These are phyloP conservation scores for Aspergillus proliferans DNA, from an alignment of 2,329 filamentous ascomycete species.

Conservation along the genomic window DNA sequence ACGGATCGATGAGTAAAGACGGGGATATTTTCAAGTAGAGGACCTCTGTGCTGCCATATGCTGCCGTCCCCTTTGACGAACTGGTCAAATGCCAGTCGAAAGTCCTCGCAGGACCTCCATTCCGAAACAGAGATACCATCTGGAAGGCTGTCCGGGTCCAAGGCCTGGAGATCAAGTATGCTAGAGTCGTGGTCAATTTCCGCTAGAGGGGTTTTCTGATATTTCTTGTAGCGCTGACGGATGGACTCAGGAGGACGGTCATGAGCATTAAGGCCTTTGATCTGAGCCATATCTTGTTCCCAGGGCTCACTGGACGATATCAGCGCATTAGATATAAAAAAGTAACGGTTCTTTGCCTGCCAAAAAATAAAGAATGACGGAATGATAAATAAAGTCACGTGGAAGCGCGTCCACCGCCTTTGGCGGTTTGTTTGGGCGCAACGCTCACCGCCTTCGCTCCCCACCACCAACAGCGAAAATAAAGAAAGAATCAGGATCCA, in stretches of 20 bases:
- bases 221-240: slow-evolving; percentile 67
- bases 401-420: slow-evolving; percentile 26
- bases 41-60: slow-evolving; percentile 8
- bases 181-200: slow-evolving; percentile 49
- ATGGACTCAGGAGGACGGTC: slow-evolving; percentile 68
- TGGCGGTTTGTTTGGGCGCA: slow-evolving; percentile 20
- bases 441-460: slow-evolving; percentile 40
- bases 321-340: too few relatives aligned
- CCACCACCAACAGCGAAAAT: slow-evolving; percentile 35
- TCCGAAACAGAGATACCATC: slow-evolving; percentile 21
- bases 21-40: slow-evolving; percentile 23
- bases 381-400: slow-evolving; percentile 5
- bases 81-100: slow-evolving; percentile 26
- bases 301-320: slow-evolving; percentile 9
- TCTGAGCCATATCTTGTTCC: slow-evolving; percentile 22
- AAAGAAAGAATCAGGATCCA: slow-evolving; percentile 9
- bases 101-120: slow-evolving; percentile 21
- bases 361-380: not conserved
- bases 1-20: slow-evolving; percentile 30
- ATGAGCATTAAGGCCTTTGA: slow-evolving; percentile 60
- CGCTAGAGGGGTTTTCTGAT: slow-evolving; percentile 54
- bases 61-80: slow-evolving; percentile 18
- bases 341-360: too few relatives aligned
- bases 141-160: slow-evolving; percentile 28
- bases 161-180: slow-evolving; percentile 50